These are phyloP conservation scores for Geranium incanum DNA, from an alignment of 441 rosid species.

Conservation along the genomic window DNA sequence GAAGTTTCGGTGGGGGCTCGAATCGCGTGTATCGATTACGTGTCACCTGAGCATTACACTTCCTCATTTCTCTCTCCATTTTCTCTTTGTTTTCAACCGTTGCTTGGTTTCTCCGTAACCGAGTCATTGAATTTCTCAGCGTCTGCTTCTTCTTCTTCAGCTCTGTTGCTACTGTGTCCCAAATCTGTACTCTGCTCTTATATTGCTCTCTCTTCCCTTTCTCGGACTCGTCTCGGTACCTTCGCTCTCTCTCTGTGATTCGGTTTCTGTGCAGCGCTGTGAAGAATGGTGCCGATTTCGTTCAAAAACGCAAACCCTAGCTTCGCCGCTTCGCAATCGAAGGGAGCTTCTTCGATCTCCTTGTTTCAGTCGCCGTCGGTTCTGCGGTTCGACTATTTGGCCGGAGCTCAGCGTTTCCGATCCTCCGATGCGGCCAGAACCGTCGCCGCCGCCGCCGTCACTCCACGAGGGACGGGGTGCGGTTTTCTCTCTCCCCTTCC, in stretches of 20 bases:
- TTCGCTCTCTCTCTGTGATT: not conserved
- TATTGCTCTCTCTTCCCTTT: not conserved
- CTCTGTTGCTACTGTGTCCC: not conserved
- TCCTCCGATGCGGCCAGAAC: conserved; percentile 21
- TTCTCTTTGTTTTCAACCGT: conserved; percentile 2
- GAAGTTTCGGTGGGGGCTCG: conserved; percentile 13
- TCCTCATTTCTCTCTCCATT: not conserved
- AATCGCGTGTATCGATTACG: not conserved
- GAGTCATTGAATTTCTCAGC: not conserved
- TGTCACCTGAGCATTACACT: conserved; percentile 18
- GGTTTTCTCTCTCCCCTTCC: conserved; percentile 29
- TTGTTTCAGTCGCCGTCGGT: conserved; percentile 25
- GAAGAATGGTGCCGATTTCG: conserved; percentile 30
- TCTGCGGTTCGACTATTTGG: conserved; percentile 25
- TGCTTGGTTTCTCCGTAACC: conserved; percentile 16
- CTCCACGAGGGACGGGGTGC: conserved; percentile 30
- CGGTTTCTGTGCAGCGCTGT: not conserved
- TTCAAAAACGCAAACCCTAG: conserved; percentile 35
- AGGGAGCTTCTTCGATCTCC: conserved; percentile 23
- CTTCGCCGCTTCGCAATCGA: conserved; percentile 13
- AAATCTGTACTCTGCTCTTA: not conserved
- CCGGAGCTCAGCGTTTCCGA: conserved; percentile 20
- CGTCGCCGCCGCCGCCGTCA: not conserved
- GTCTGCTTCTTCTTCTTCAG: not conserved
- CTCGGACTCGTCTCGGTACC: not conserved